These are phyloP conservation scores for Penicillium sp. DNA, from an alignment of 2,329 filamentous ascomycete genomes.

Conservation along the genomic window DNA sequence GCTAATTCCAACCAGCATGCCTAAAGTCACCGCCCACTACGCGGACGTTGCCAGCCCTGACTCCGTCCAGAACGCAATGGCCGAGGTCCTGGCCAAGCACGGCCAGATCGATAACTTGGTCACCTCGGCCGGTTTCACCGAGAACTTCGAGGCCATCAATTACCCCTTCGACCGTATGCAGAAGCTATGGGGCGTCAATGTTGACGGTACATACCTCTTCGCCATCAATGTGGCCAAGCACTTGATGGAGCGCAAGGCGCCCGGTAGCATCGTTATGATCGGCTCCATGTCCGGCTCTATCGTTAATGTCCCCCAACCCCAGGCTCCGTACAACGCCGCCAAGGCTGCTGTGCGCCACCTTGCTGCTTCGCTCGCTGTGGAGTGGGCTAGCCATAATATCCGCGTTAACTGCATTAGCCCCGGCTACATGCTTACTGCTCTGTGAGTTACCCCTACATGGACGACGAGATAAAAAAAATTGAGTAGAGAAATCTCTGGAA, in stretches of 20 bases:
- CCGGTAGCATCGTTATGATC: conserved; percentile 88
- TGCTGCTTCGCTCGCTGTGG: conserved; percentile 81
- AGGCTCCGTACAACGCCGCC: conserved; percentile 87
- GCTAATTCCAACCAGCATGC: conserved; percentile 51
- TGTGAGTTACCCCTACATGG: conserved; percentile 57
- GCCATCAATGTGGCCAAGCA: conserved; percentile 82
- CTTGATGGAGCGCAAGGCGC: conserved; percentile 74
- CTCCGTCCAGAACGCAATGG: conserved; percentile 72
- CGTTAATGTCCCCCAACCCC: conserved; percentile 92
- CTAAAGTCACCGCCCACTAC: conserved; percentile 85
- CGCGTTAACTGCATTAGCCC: conserved; percentile 94
- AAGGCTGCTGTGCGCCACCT: conserved; percentile 91
- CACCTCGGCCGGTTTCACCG: conserved; percentile 93
- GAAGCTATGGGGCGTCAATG: conserved; percentile 92
- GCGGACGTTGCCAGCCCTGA: conserved; percentile 79
- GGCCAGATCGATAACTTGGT: conserved; percentile 87
- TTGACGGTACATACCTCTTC: conserved; percentile 88
- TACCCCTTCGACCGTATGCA: conserved; percentile 90
- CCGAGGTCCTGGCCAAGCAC: conserved; percentile 67
- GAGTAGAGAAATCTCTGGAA: not conserved
- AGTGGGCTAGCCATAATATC: conserved; percentile 86
- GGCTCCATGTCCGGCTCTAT: conserved; percentile 93
- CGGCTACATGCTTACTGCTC: conserved; percentile 91
- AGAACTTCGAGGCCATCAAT: conserved; percentile 88
- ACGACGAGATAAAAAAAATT: not conserved